Conservation (phyloP, 1,284 basidiomycete species). For the Garcileccinum viscosum region DNA sequence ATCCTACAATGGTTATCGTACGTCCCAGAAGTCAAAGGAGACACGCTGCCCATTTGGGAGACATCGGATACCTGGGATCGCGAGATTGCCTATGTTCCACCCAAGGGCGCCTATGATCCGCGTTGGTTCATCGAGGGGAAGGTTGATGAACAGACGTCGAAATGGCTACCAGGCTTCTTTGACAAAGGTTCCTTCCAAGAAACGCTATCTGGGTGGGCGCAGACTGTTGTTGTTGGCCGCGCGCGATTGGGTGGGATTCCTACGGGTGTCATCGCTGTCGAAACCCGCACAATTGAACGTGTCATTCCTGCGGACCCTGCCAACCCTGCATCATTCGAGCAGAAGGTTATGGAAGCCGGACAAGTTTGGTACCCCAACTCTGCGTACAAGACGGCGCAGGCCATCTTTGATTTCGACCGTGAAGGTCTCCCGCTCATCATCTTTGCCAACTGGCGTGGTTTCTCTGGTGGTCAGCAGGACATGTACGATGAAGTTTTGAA, state of each 20-base stretch:
- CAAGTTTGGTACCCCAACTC: conserved; percentile 99
- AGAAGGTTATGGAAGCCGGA: conserved; percentile 98
- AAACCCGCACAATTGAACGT: conserved; percentile 97
- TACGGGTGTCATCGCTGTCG: conserved; percentile 97
- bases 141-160: conserved; percentile 77
- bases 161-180: conserved; percentile 92
- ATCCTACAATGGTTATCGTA: conserved; percentile 97
- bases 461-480: conserved; percentile 99
- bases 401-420: conserved; percentile 98
- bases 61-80: conserved; percentile 90
- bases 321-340: conserved; percentile 96
- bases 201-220: conserved; percentile 95
- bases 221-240: conserved; percentile 97
- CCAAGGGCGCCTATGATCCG: conserved; percentile 96
- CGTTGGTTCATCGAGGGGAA: conserved; percentile 98
- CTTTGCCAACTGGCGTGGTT: conserved; percentile 99
- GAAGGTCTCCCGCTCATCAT: conserved; percentile 98
- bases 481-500: conserved; percentile 97
- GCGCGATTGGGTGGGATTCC: conserved; percentile 97
- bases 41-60: conserved; percentile 76
- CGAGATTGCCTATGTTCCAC: conserved; percentile 87
- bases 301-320: conserved; percentile 99
- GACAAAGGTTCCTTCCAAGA: conserved; percentile 97
- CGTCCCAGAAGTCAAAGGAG: conserved; percentile 83
- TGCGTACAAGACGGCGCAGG: conserved; percentile 99